These are phyloP conservation scores for Elongisporangium prolatum DNA, from an alignment of 352 stramenopile species.

Conservation along the genomic window DNA sequence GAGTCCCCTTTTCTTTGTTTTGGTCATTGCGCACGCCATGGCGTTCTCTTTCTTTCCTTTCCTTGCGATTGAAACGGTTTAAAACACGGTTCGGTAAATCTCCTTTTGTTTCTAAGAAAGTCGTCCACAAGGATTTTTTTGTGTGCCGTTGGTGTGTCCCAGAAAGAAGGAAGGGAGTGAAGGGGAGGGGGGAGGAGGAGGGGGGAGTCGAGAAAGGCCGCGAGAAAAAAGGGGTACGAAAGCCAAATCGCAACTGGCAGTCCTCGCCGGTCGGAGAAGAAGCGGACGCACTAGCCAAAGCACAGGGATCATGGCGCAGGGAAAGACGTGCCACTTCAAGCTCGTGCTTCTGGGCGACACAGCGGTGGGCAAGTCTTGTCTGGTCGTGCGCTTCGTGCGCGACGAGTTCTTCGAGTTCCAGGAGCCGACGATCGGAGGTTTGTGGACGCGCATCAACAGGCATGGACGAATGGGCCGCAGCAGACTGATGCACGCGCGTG, in stretches of 20 bases:
- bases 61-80: neutral
- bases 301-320: slow-evolving; percentile 63
- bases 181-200: slow-evolving; percentile 3
- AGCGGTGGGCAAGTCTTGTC: slow-evolving; percentile 99
- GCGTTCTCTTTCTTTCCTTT: neutral
- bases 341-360: slow-evolving; percentile 99
- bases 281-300: neutral
- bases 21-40: neutral
- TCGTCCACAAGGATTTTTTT: neutral
- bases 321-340: slow-evolving; percentile 97
- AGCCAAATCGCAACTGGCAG: slow-evolving; percentile 3
- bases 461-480: neutral
- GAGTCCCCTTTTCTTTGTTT: neutral
- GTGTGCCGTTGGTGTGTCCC: neutral
- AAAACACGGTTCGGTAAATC: neutral
- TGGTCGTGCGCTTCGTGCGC: slow-evolving; percentile 98
- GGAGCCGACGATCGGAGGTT: slow-evolving; percentile 95
- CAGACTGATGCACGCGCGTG: slow-evolving; percentile 1
- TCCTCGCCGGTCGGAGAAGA: slow-evolving; percentile 1
- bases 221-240: slow-evolving; percentile 2
- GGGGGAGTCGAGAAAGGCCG: slow-evolving; percentile 1
- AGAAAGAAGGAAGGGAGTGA: neutral
- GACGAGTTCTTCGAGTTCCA: slow-evolving; percentile 99
- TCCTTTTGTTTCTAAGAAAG: neutral
- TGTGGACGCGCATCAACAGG: neutral